Base-by-base conservation (phyloP, 208 protist species). In the Novymonas esmeraldas region DNA sequence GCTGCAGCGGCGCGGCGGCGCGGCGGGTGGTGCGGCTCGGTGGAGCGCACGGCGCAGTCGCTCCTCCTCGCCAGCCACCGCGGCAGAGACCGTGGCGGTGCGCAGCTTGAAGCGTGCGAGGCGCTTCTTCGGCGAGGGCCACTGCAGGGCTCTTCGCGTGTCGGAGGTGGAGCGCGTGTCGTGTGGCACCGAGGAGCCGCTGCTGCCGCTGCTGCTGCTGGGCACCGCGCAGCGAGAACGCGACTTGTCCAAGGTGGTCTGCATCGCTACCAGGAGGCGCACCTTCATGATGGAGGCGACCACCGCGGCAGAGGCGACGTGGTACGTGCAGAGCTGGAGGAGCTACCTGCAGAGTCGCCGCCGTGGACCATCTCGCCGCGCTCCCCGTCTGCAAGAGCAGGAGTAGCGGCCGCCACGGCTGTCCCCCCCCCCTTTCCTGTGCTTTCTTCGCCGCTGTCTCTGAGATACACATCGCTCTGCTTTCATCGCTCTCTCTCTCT, bases 261-360 rank as follows among this genome's bases (percentile, higher is more conserved):
- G 83, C 64, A 66, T 93, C 33, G 62, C 85, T 10, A 73, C 79
- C 1, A 22, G 28, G 11, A 88, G 74, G 18, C 84, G 85, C 60
- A 79, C 81, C 2, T 85, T 93, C 56, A 54, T 93, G 13, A 36
- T 93, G 28, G 81, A 93, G 54, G 73, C 70, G 28, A 64, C 38
- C 3, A 68, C 63, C 33, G 54, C 63, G 26, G 63, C 62, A 14
- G 75, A 86, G 56, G 83, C 87, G 16, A 44, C 34, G 29, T 49
- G 75, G 28, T 81, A 83, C 55, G 81, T 80, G 57, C 42, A 54
- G 11, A 48, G 41, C 20, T 72, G 64, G 63, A 76, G 69, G 36
- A 62, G 14, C 36, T 73, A 73, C 38, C 44, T 75, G 41, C 63
- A 39, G 24, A 24, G 38, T 18, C 60, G 14, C 49, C 24, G 49